Conservation (phyloP, 306 rosid species). For the Castanospermum australe region DNA sequence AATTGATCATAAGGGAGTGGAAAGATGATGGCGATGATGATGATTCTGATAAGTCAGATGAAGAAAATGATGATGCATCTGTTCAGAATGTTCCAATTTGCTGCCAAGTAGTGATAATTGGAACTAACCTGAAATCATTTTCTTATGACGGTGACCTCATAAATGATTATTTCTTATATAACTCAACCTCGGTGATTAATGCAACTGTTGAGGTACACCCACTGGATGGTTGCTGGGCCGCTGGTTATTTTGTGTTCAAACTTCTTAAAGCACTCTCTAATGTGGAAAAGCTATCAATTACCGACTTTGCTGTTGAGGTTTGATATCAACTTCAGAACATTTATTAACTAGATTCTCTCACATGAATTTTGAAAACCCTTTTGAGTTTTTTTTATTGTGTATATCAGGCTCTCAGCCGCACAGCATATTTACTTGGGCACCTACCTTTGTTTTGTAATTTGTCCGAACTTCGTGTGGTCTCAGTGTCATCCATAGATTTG, state of each 20-base stretch:
- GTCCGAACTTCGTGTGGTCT: neutral
- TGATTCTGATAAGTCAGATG: neutral
- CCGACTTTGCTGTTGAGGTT: neutral
- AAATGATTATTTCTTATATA: neutral
- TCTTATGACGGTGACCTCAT: conserved; percentile 7
- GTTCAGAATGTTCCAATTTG: neutral
- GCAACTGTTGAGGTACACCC: neutral
- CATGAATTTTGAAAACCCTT: neutral
- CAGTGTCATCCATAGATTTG: neutral
- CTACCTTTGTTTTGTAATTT: neutral
- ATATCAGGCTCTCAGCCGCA: neutral
- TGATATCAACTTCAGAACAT: neutral
- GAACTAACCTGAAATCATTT: neutral
- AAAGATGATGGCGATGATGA: neutral
- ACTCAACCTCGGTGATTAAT: neutral
- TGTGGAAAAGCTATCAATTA: conserved; percentile 11
- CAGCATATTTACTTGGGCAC: accelerated
- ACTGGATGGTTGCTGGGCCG: neutral
- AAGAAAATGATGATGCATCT: neutral
- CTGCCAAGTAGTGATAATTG: neutral
- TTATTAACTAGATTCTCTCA: neutral
- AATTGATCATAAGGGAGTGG: conserved; percentile 15
- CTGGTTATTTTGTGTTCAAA: neutral
- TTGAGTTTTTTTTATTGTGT: neutral
- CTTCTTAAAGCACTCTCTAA: neutral